Conservation (phyloP, 345 rosid genomes). For the Camelina neglecta region DNA sequence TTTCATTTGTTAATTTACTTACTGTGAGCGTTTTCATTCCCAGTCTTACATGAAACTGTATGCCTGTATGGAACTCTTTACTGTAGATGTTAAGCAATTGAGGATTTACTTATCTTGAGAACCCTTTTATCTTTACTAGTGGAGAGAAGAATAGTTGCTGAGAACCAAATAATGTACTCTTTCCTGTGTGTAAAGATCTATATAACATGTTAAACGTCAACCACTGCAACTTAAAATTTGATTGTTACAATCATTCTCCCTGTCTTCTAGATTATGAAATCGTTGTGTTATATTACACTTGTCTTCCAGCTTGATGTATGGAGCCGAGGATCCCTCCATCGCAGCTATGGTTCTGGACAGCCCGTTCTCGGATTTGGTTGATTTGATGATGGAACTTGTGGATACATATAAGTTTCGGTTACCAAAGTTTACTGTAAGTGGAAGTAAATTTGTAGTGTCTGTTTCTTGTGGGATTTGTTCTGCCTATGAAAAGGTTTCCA, state of each 20-base stretch:
- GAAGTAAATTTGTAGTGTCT: slow-evolving; percentile 9
- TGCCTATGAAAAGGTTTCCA: slow-evolving; percentile 2
- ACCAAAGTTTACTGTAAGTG: slow-evolving; percentile 91
- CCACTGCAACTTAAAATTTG: not conserved
- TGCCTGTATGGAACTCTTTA: not conserved
- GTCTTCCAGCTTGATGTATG: slow-evolving; percentile 78
- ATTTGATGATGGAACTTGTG: slow-evolving; percentile 94
- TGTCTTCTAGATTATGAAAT: slow-evolving; percentile 16
- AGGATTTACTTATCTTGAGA: slow-evolving; percentile 4
- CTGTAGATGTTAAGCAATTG: not conserved
- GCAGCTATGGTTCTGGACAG: slow-evolving; percentile 97
- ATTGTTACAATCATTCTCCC: slow-evolving; percentile 1
- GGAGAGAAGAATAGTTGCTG: slow-evolving; percentile 8
- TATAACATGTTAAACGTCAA: not conserved
- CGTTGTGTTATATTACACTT: slow-evolving; percentile 24
- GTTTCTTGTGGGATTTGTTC: slow-evolving; percentile 10
- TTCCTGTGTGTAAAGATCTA: slow-evolving; percentile 8
- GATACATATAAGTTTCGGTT: slow-evolving; percentile 81
- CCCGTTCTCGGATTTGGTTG: slow-evolving; percentile 94
- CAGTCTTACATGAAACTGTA: slow-evolving; percentile 16
- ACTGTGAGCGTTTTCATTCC: slow-evolving; percentile 45
- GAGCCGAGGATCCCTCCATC: slow-evolving; percentile 95
- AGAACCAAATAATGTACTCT: not conserved
- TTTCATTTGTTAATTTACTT: slow-evolving; percentile 11
- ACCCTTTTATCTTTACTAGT: not conserved